Percentiles rank a stretch among this genome's conserved stretches.
Conservation (phyloP, 768 basidiomycete genomes). For the Suillus subalutaceus region DNA sequence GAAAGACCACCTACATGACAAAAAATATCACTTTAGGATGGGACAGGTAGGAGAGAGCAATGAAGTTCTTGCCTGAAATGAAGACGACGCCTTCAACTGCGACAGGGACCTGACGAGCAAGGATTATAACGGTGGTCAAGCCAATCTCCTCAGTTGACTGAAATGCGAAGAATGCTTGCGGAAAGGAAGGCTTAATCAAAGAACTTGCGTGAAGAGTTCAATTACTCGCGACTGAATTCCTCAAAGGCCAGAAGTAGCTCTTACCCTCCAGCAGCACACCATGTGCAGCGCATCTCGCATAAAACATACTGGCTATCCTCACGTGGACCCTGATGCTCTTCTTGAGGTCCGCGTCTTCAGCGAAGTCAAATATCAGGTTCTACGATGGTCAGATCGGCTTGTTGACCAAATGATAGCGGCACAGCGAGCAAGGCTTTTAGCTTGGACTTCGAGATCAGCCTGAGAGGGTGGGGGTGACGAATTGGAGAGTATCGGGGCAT, state of each 20-base stretch:
- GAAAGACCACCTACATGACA: slow-evolving; percentile 34
- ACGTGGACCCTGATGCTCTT: slow-evolving; percentile 51
- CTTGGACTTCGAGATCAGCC: slow-evolving; percentile 46
- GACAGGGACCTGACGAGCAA: slow-evolving; percentile 47
- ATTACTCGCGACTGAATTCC: not conserved
- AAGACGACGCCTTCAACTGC: slow-evolving; percentile 52
- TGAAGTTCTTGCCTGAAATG: slow-evolving; percentile 43
- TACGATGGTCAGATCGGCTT: slow-evolving; percentile 52
- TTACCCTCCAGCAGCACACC: slow-evolving; percentile 53
- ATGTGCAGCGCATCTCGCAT: slow-evolving; percentile 46
- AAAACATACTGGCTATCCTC: slow-evolving; percentile 48
- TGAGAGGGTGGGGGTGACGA: slow-evolving; percentile 42
- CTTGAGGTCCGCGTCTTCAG: slow-evolving; percentile 46
- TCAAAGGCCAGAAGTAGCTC: slow-evolving; percentile 10
- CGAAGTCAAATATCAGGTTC: slow-evolving; percentile 46
- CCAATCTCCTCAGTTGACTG: slow-evolving; percentile 45
- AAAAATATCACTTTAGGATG: not conserved
- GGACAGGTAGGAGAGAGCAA: not conserved
- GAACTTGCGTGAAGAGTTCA: slow-evolving; percentile 35
- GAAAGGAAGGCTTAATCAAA: slow-evolving; percentile 55
- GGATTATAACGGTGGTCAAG: slow-evolving; percentile 46
- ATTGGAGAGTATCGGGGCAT: slow-evolving; percentile 49
- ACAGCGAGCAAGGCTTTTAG: slow-evolving; percentile 50
- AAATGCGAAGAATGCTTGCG: slow-evolving; percentile 45
- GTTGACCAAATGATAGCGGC: slow-evolving; percentile 54